Percentiles rank a stretch among this genome's conserved stretches.
Conservation (phyloP, 441 rosid species). For the Viola pubescens region DNA sequence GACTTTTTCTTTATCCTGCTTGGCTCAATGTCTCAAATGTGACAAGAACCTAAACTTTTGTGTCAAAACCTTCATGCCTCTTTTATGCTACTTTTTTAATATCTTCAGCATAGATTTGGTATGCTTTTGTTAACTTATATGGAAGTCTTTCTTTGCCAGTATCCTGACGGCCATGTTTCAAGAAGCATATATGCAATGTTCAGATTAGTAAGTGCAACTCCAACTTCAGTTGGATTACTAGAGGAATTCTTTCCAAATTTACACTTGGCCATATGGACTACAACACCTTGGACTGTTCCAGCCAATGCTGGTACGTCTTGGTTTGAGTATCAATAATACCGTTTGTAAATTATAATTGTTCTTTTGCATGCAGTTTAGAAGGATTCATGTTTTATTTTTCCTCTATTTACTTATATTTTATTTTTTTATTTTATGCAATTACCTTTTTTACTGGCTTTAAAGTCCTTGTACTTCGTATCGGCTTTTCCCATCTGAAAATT, state of each 20-base stretch:
- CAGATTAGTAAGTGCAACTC: slow-evolving; percentile 42
- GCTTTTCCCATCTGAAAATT: not conserved
- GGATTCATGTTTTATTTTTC: no score
- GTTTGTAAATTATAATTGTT: no score
- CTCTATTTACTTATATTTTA: no score
- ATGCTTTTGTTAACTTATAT: not conserved
- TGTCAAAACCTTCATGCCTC: slow-evolving; percentile 2
- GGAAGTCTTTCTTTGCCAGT: slow-evolving; percentile 34
- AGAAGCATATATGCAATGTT: slow-evolving; percentile 84
- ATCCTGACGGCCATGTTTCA: slow-evolving; percentile 95
- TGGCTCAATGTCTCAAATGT: no score
- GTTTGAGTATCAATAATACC: not conserved
- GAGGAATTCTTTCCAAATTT: slow-evolving; percentile 71
- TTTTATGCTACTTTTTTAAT: slow-evolving; percentile 4
- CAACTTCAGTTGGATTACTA: slow-evolving; percentile 35
- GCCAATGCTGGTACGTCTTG: slow-evolving; percentile 79
- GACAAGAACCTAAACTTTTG: no score
- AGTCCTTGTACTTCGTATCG: no score
- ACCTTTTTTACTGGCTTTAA: no score
- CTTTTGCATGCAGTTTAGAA: no score
- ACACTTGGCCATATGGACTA: slow-evolving; percentile 89
- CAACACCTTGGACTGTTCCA: slow-evolving; percentile 97
- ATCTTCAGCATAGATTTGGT: slow-evolving; percentile 13
- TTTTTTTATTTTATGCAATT: no score
- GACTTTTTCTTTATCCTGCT: no score